Conservation (phyloP, 2,329 filamentous ascomycete genomes). For the Fusarium proliferatum region DNA sequence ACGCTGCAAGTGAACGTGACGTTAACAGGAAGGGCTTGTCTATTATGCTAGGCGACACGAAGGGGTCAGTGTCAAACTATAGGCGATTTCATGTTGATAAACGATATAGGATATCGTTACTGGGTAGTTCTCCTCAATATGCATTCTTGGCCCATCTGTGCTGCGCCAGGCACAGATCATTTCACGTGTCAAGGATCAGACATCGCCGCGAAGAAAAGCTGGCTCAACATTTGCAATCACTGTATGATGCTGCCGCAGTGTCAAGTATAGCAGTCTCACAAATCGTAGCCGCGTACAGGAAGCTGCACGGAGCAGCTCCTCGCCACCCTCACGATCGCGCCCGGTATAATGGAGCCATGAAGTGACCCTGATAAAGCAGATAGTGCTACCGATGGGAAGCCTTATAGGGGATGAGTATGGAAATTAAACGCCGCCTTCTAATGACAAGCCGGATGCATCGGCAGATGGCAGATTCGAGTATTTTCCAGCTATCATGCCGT, state of each 20-base stretch:
- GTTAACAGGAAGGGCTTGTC: neutral
- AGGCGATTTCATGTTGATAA: neutral
- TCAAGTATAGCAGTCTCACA: too few species aligned
- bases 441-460: neutral
- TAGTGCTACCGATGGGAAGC: neutral
- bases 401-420: neutral
- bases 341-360: neutral
- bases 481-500: neutral
- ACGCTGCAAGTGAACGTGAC: too few species aligned
- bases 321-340: neutral
- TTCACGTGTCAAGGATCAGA: too few species aligned
- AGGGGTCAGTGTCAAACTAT: neutral
- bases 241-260: neutral
- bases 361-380: neutral
- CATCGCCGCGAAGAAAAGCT: neutral
- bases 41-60: neutral
- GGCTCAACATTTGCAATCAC: too few species aligned
- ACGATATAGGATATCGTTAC: neutral
- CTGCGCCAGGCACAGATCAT: neutral
- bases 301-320: neutral
- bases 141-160: neutral
- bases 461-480: neutral
- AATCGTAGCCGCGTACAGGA: neutral
- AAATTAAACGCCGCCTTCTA: neutral
- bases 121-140: rapidly evolving